Percentiles rank a stretch among this genome's conserved stretches.
phyloP scores from a whole-genome alignment of 2,329 filamentous ascomycete genomes.

The Boeremia exigua region DNA sequence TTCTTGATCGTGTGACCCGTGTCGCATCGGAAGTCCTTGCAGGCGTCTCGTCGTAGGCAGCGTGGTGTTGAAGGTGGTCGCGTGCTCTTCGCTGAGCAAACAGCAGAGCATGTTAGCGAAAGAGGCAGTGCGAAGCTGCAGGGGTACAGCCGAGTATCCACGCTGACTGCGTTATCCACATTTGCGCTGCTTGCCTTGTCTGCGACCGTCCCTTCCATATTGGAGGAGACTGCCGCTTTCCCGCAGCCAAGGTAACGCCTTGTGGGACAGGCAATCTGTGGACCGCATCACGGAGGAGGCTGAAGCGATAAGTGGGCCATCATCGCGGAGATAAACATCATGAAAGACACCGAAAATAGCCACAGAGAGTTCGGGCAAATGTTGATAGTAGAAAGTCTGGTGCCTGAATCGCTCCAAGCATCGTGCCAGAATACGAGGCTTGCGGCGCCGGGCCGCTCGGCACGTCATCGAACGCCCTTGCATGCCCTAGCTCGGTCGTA shows the following conservation, averaged over 20 bases:
- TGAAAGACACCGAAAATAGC: neutral
- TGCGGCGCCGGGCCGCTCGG: conserved; percentile 5
- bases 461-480: conserved; percentile 8
- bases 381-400: neutral
- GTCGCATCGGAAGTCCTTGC: neutral
- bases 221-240: conserved; percentile 3
- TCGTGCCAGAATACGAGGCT: conserved; percentile 8
- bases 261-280: conserved; percentile 13
- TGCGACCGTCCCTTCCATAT: conserved; percentile 7
- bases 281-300: neutral
- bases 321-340: neutral
- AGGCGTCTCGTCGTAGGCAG: neutral
- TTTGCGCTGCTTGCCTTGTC: conserved; percentile 11
- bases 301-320: conserved; percentile 1
- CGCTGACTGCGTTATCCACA: conserved; percentile 9
- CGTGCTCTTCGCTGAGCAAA: conserved; percentile 4
- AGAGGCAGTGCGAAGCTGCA: conserved; percentile 9
- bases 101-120: conserved; percentile 8
- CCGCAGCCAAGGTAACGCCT: conserved; percentile 14
- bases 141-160: conserved; percentile 7
- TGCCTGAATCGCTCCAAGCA: conserved; percentile 7
- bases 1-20: conserved; percentile 5
- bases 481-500: conserved; percentile 7
- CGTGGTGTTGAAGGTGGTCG: conserved; percentile 2
- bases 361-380: too few species aligned